These are phyloP conservation scores for Hypoxylon lienhwacheense DNA, from an alignment of 495 filamentous ascomycete species.

Conservation along the genomic window DNA sequence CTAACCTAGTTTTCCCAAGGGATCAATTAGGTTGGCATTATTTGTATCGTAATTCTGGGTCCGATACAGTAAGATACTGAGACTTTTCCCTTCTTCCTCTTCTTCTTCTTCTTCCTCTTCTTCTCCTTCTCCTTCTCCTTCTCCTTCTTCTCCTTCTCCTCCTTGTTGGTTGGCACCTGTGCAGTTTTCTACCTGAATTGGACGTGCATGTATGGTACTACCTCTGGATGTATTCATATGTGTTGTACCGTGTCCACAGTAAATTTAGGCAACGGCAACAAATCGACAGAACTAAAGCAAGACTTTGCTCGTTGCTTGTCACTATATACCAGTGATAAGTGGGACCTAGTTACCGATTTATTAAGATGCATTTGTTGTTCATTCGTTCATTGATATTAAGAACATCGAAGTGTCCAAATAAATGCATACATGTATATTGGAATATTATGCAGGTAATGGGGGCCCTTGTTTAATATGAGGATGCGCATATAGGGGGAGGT, in stretches of 20 bases:
- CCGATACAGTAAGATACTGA: conserved; percentile 37
- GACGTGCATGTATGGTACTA: conserved; percentile 16
- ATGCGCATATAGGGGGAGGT: too few relatives aligned
- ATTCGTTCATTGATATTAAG: not conserved
- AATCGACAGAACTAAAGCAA: not conserved
- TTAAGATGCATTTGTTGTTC: not conserved
- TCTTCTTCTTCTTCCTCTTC: too few relatives aligned
- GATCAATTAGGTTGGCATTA: conserved; percentile 33
- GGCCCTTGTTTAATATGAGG: too few relatives aligned
- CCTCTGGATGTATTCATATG: conserved; percentile 4
- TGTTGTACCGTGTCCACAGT: conserved; percentile 24
- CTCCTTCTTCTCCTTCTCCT: not conserved
- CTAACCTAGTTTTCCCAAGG: conserved; percentile 26
- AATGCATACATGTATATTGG: too few relatives aligned
- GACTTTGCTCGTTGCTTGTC: too few relatives aligned
- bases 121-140: too few relatives aligned
- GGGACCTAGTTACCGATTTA: not conserved
- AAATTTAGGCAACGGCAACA: conserved; percentile 2
- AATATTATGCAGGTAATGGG: too few relatives aligned
- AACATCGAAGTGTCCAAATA: too few relatives aligned
- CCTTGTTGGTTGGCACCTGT: conserved; percentile 28
- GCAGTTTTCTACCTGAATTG: conserved; percentile 22
- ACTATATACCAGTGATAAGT: too few relatives aligned
- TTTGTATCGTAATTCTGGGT: conserved; percentile 34
- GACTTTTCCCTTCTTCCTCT: not conserved